Conservation (phyloP, 331 rosid species). For the Telfairia occidentalis region DNA sequence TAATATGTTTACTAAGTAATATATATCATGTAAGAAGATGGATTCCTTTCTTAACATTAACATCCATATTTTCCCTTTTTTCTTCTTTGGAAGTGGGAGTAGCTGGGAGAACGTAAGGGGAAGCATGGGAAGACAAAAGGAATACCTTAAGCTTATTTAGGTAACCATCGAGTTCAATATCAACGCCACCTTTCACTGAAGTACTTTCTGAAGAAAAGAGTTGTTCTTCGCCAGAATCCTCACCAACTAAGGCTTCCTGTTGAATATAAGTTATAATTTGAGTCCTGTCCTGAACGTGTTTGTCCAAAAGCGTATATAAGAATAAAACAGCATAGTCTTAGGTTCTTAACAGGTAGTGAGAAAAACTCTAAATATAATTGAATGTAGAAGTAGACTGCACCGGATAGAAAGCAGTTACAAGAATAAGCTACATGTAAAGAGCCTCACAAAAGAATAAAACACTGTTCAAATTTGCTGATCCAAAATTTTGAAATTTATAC, state of each 20-base stretch:
- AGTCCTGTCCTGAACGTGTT: not conserved
- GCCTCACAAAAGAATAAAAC: not conserved
- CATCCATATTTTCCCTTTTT: not conserved
- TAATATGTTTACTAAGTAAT: not conserved
- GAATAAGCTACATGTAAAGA: not conserved
- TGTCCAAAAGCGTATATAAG: not conserved
- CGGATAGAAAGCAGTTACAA: not conserved
- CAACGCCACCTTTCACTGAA: constrained; percentile 32
- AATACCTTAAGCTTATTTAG: constrained; percentile 33
- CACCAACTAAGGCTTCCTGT: constrained; percentile 92
- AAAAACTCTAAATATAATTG: not conserved
- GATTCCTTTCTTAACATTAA: not conserved
- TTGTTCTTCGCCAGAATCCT: constrained; percentile 62
- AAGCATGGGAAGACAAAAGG: not conserved
- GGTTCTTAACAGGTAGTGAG: not conserved
- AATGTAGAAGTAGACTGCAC: not conserved
- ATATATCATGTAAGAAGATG: not conserved
- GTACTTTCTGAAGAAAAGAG: constrained; percentile 58
- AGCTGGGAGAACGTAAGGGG: not conserved
- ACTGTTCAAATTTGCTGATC: not conserved
- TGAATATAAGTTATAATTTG: constrained; percentile 17
- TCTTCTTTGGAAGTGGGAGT: not conserved
- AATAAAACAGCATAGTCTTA: not conserved
- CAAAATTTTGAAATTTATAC: not conserved
- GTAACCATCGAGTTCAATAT: constrained; percentile 50